Base-by-base conservation (phyloP, 208 protist species). In the Endotrypanum monterogeii region DNA sequence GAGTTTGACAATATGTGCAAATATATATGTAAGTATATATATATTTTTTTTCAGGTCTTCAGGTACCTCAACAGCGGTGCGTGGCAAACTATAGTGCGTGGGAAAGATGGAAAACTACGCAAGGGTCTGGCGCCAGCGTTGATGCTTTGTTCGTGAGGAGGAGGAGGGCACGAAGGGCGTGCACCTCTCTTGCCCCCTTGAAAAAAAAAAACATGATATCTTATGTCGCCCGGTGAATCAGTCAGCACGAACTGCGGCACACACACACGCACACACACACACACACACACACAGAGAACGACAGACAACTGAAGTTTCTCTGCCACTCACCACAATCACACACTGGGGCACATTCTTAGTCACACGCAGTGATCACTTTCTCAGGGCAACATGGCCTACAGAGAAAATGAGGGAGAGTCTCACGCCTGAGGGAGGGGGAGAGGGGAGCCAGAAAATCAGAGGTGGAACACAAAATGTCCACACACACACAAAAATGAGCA, bases 401-500 rank as follows among this genome's bases (percentile, higher is more conserved):
- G 37, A 65, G 16, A 39, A 65, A 46, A 30, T 30, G 23, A 65
- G 58, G 25, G 32, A 48, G 58, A 65, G 35, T 28, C 37, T 1
- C 23, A 65, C 60, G 37, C 60, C 60, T 48, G 8, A 28, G 35
- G 28, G 44, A 32, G 44, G 28, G 44, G 11, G 41, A 25, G 58
- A 44, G 35, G 28, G 35, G n/a, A 1, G 1, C 63, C 37, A 54
- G 18, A 18, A 14, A 35, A 39, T 37, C 25, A 68, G 63, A 54
- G 35, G 44, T 3, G 44, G 63, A 23, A 4, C 44, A 37, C n/a
- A 16, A 32, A 35, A 54, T 23, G 25, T 23, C n/a, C 56, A 65
- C 16, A n/a, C n/a, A n/a, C n/a, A n/a, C 50, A 52, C 44, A 51
- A 68, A 7, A 68, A 50, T 54, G 44, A 50, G 23, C 63, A 39